Percentiles rank a stretch among this genome's conserved stretches.
Evolutionary conservation across 2,329 filamentous ascomycete species (phyloP).

Genomic region (Byssoonygena ceratinophila): DNA sequence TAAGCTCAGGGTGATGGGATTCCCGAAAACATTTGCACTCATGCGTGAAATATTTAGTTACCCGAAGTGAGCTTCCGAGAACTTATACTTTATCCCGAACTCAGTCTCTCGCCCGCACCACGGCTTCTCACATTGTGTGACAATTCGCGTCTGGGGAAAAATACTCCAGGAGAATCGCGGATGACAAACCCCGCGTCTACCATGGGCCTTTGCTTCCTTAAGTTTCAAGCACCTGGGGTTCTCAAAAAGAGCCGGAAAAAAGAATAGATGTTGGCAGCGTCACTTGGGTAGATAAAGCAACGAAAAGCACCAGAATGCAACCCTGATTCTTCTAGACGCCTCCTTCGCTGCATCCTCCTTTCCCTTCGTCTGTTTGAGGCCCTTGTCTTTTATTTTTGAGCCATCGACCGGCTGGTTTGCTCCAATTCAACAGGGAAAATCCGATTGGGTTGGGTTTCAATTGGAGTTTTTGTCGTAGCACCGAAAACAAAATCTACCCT

Average conservation of each 20-base stretch:
- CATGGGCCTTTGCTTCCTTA: not conserved
- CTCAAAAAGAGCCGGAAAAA: not conserved
- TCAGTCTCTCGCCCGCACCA: not conserved
- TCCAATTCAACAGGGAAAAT: too few relatives aligned
- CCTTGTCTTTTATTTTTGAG: too few relatives aligned
- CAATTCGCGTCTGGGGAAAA: not conserved
- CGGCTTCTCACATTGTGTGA: not conserved
- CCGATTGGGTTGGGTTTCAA: too few relatives aligned
- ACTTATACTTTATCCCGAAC: not conserved
- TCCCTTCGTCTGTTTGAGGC: too few relatives aligned
- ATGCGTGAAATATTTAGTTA: too few relatives aligned
- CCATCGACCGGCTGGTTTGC: too few relatives aligned
- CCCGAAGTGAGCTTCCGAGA: constrained; percentile 1
- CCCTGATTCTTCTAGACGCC: not conserved
- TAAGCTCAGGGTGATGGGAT: too few relatives aligned
- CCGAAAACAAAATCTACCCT: not conserved
- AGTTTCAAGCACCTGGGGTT: not conserved
- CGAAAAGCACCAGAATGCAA: not conserved
- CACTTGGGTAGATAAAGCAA: not conserved
- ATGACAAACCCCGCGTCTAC: not conserved
- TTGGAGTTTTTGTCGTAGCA: too few relatives aligned
- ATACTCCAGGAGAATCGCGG: not conserved
- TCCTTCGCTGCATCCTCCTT: not conserved
- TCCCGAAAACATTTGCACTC: too few relatives aligned
- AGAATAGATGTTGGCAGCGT: not conserved